Evolutionary conservation across 2,329 filamentous ascomycete species (phyloP).

Genomic region (Arthroderma sp.): DNA sequence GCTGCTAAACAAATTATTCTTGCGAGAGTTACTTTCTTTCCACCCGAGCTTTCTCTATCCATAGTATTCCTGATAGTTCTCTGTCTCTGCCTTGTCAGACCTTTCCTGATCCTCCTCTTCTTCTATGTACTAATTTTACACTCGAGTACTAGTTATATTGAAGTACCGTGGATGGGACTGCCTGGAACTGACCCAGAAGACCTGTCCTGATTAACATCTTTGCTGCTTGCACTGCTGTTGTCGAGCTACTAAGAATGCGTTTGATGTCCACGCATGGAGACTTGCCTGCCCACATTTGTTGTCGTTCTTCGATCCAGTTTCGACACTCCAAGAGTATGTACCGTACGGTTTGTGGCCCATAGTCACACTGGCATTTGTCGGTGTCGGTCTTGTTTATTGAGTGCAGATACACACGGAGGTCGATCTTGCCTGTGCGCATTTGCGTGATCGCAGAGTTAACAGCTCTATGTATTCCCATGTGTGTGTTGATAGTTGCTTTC

Average conservation of each 20-base stretch:
- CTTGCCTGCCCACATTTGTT: conserved; percentile 16
- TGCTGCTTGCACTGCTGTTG: conserved; percentile 17
- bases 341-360: background rate
- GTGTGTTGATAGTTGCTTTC: conserved; percentile 3
- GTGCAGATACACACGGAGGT: background rate
- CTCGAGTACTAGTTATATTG: conserved; percentile 1
- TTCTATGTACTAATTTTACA: conserved; percentile 15
- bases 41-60: conserved; percentile 3
- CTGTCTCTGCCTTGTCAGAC: conserved; percentile 14
- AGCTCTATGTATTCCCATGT: conserved; percentile 2
- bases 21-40: conserved; percentile 1
- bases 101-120: conserved; percentile 14
- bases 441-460: conserved; percentile 3
- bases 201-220: conserved; percentile 18
- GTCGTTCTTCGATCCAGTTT: conserved; percentile 2
- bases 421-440: conserved; percentile 4
- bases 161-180: conserved; percentile 15
- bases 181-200: conserved; percentile 15
- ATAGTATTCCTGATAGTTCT: conserved; percentile 16
- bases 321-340: background rate
- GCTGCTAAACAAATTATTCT: background rate
- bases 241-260: conserved; percentile 19
- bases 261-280: conserved; percentile 17
- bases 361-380: background rate
- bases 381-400: background rate